phyloP scores from a whole-genome alignment of 1,284 basidiomycete genomes.

The Austroboletus olivaceoglutinosus region DNA sequence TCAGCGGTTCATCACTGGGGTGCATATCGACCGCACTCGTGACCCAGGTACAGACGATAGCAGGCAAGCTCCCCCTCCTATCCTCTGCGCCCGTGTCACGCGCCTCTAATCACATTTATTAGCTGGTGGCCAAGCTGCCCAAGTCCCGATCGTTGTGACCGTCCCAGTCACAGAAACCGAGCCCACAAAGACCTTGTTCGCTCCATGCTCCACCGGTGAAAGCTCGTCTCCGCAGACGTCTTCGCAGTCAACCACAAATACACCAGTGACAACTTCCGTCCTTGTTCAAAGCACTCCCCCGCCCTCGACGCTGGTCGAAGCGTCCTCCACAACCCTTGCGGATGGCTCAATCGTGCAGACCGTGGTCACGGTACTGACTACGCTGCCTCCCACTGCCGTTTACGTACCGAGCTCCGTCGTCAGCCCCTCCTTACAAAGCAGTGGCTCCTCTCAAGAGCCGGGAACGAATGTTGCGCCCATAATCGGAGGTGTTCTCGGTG shows the following conservation, averaged over 20 bases:
- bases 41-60: slow-evolving; percentile 30
- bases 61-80: slow-evolving; percentile 28
- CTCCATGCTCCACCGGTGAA: slow-evolving; percentile 24
- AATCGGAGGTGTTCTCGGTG: slow-evolving; percentile 52
- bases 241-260: background rate
- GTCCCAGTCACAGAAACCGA: slow-evolving; percentile 28
- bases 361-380: slow-evolving; percentile 30
- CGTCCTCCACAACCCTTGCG: slow-evolving; percentile 32
- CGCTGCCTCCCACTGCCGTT: slow-evolving; percentile 24
- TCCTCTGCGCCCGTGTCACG: background rate
- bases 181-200: slow-evolving; percentile 42
- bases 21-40: slow-evolving; percentile 29
- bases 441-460: slow-evolving; percentile 11
- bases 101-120: slow-evolving; percentile 13
- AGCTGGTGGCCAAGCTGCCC: slow-evolving; percentile 34
- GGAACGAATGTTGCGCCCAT: slow-evolving; percentile 44
- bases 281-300: slow-evolving; percentile 25
- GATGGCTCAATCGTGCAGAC: slow-evolving; percentile 36
- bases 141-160: slow-evolving; percentile 38
- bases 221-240: slow-evolving; percentile 10
- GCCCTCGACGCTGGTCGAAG: slow-evolving; percentile 23
- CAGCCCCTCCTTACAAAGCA: slow-evolving; percentile 20
- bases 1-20: slow-evolving; percentile 25
- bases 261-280: slow-evolving; percentile 24
- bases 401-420: slow-evolving; percentile 25